A percentile compares a stretch with the other conserved stretches of the same genome.
These are phyloP conservation scores for Sclerotinia trifoliorum DNA, from an alignment of 2,329 filamentous ascomycete species.

Conservation along the genomic window DNA sequence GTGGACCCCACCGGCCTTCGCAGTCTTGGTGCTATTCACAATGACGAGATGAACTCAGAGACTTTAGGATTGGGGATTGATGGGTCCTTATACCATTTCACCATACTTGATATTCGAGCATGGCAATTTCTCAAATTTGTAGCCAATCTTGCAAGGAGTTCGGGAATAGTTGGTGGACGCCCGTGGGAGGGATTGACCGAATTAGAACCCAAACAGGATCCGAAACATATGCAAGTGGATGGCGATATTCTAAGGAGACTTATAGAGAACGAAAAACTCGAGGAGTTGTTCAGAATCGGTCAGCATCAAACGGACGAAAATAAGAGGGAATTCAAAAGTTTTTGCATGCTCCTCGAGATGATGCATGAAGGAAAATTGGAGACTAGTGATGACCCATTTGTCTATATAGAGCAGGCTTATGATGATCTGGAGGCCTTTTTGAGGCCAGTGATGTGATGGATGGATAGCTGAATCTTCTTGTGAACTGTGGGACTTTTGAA, in stretches of 20 bases:
- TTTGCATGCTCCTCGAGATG: slow-evolving; percentile 50
- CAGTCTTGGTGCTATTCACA: neutral
- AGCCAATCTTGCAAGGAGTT: slow-evolving; percentile 62
- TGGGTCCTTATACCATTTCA: slow-evolving; percentile 69
- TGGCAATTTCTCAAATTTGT: slow-evolving; percentile 72
- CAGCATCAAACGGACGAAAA: slow-evolving; percentile 19
- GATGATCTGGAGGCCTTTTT: slow-evolving; percentile 55
- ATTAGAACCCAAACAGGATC: slow-evolving; percentile 44
- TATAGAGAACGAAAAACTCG: slow-evolving; percentile 48
- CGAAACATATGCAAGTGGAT: slow-evolving; percentile 60
- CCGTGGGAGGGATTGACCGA: slow-evolving; percentile 37
- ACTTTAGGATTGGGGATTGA: slow-evolving; percentile 66
- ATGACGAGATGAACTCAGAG: slow-evolving; percentile 39
- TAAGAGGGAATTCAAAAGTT: slow-evolving; percentile 37
- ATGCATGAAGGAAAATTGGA: slow-evolving; percentile 48
- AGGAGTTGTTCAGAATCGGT: slow-evolving; percentile 42
- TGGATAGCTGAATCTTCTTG: neutral
- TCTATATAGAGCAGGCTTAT: slow-evolving; percentile 53
- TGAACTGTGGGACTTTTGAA: neutral
- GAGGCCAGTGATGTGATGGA: slow-evolving; percentile 48
- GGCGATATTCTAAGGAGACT: slow-evolving; percentile 63
- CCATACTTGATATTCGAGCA: slow-evolving; percentile 58
- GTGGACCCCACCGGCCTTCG: neutral
- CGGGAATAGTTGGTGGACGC: slow-evolving; percentile 51
- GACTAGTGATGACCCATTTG: slow-evolving; percentile 28